Evolutionary conservation across 106 monocot genomes (phyloP).

Genomic region (Apostasia shenzhenica): DNA sequence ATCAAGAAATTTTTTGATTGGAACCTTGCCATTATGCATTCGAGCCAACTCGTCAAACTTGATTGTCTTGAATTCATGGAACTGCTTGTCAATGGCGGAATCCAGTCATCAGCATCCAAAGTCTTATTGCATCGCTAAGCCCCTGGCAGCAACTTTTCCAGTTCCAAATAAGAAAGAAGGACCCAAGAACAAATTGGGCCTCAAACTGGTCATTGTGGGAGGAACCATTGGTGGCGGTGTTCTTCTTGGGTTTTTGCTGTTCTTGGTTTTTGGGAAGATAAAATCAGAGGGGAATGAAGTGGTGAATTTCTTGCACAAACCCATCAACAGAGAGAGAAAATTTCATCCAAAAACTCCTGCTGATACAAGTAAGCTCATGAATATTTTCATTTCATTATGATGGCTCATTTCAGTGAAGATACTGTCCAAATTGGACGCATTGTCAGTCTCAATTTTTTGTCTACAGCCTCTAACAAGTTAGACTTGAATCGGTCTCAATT

Average conservation of each 20-base stretch:
- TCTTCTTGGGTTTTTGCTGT: conserved; percentile 32
- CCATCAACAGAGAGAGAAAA: conserved; percentile 7
- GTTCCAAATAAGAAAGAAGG: conserved; percentile 13
- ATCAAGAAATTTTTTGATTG: conserved; percentile 52
- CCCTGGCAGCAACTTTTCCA: conserved; percentile 57
- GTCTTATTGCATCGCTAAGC: conserved; percentile 42
- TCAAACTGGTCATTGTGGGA: conserved; percentile 47
- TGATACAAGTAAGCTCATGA: conserved; percentile 45
- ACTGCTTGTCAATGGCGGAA: conserved; percentile 37
- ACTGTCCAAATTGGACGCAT: too few species aligned
- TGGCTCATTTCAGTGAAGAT: too few species aligned
- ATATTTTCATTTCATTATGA: too few species aligned
- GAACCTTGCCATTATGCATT: conserved; percentile 51
- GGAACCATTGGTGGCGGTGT: conserved; percentile 37
- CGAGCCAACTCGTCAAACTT: conserved; percentile 19
- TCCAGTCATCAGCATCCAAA: conserved; percentile 33
- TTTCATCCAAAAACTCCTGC: conserved; percentile 29
- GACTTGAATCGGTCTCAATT: too few species aligned
- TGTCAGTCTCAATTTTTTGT: too few species aligned
- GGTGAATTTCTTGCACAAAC: conserved; percentile 7
- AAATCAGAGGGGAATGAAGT: conserved; percentile 8
- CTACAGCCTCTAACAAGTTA: too few species aligned
- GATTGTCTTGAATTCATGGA: conserved; percentile 42
- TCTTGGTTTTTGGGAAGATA: conserved; percentile 31
- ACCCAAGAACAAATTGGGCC: conserved; percentile 38